Base-by-base conservation (phyloP, 805 yeast genomes). In the Wickerhamomyces kurtzmanii region DNA sequence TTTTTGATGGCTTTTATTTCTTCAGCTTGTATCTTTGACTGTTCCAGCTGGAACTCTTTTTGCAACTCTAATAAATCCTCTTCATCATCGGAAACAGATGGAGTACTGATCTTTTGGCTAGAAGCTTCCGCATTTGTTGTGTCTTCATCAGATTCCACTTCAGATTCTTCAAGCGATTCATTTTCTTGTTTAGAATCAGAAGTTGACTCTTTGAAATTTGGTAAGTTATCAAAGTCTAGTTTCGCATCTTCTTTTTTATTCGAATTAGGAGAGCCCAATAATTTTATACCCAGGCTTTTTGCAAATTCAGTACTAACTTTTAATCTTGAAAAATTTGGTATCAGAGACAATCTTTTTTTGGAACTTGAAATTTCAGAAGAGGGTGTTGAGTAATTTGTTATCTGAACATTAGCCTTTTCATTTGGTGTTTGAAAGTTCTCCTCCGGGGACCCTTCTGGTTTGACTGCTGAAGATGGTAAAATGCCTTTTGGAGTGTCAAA, bases 231-330 rank as follows among this genome's bases (percentile, higher is more conserved):
- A 15, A 12, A 6, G 13, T 12, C 22, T 13, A 17, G 17, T 5
- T 23, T 7, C 16, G 17, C 6, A 11, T n/a, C n/a, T n/a, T n/a
- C n/a, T n/a, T n/a, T n/a, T n/a, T n/a, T n/a, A n/a, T n/a, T n/a
- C n/a, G n/a, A n/a, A n/a, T n/a, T n/a, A n/a, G n/a, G n/a, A n/a
- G n/a, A n/a, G n/a, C n/a, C n/a, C n/a, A n/a, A n/a, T n/a, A n/a
- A n/a, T n/a, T n/a, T n/a, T n/a, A 52, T 40, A 5, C 58, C 51
- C 28, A 61, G 40, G 20, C 54, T 53, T 15, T 59, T 43, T 2
- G 65, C 64, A 32, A 63, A 53, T 6, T 45, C 55, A 2, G 45
- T 29, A 12, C 57, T 49, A 7, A 54, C 50, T 11, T 48, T 56
- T 26, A 55, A 33, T 21, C 49, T 49, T 4, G 43, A 34, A 12